Conservation (phyloP, 202 grass and related monocot species). For the Tripidium arundinaceum region DNA sequence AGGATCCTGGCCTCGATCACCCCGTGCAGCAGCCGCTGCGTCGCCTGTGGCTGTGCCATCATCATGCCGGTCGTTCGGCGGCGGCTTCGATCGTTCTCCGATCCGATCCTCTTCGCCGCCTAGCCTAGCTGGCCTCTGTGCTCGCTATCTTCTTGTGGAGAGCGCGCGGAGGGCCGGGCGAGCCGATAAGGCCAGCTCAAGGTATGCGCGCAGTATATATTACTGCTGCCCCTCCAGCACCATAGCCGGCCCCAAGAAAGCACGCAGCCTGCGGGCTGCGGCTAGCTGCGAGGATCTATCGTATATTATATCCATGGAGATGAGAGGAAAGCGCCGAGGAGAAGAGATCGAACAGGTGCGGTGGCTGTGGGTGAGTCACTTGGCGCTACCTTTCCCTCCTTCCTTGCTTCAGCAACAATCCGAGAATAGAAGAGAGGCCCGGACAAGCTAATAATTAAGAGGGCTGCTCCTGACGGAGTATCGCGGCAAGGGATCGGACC, state of each 20-base stretch:
- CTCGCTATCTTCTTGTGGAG: background rate
- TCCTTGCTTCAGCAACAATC: conserved; percentile 38
- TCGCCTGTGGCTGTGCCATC: background rate
- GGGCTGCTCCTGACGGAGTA: background rate
- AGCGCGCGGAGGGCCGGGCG: no score
- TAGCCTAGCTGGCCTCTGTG: background rate
- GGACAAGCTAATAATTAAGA: background rate
- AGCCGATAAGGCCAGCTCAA: background rate
- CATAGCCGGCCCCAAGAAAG: background rate
- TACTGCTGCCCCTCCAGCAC: background rate
- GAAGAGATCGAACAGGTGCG: background rate
- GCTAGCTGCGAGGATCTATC: background rate
- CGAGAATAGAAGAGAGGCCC: background rate
- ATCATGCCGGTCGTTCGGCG: background rate
- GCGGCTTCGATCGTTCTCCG: background rate
- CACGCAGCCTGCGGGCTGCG: background rate
- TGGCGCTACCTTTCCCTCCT: background rate
- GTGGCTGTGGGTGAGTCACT: background rate
- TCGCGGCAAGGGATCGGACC: background rate
- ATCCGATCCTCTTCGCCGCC: background rate
- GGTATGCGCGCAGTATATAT: background rate
- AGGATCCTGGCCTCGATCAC: conserved; percentile 58
- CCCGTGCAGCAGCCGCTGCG: conserved; percentile 60
- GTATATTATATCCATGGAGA: background rate
- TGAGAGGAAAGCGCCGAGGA: background rate